phyloP scores from a whole-genome alignment of 169 alveolate genomes.

The Amoebophrya sp. region DNA sequence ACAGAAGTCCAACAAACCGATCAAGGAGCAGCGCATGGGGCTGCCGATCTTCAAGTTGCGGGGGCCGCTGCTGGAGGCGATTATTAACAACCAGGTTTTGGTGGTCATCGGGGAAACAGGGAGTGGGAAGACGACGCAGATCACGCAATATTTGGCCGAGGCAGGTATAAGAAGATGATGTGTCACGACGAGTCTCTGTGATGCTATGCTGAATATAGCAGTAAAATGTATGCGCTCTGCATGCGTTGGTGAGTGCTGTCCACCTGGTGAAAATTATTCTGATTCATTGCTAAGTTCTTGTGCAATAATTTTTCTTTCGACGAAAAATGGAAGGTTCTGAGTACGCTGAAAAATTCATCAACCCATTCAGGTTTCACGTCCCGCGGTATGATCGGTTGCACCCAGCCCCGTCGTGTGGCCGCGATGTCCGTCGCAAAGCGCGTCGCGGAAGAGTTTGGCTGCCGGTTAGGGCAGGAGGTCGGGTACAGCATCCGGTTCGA shows the following conservation, averaged over 20 bases:
- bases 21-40: constrained; percentile 73
- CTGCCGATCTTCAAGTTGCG: constrained; percentile 91
- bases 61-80: constrained; percentile 81
- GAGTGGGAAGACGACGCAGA: constrained; percentile 78
- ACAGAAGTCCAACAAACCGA: constrained; percentile 52
- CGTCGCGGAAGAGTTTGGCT: constrained; percentile 97
- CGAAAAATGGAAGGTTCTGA: background rate
- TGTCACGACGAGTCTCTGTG: background rate
- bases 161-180: background rate
- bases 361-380: constrained; percentile 43
- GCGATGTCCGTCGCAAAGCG: constrained; percentile 99
- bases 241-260: background rate
- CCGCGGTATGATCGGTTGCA: constrained; percentile 93
- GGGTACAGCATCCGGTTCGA: constrained; percentile 82
- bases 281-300: background rate
- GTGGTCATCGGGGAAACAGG: constrained; percentile 99
- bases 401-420: constrained; percentile 99
- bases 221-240: no score
- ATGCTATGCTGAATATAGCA: background rate
- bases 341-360: background rate
- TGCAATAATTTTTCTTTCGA: background rate
- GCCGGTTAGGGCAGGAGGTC: constrained; percentile 81
- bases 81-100: constrained; percentile 55
- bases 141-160: constrained; percentile 58
- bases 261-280: background rate